phyloP scores from a whole-genome alignment of 2,329 filamentous ascomycete genomes.

The Botrytis fabae region DNA sequence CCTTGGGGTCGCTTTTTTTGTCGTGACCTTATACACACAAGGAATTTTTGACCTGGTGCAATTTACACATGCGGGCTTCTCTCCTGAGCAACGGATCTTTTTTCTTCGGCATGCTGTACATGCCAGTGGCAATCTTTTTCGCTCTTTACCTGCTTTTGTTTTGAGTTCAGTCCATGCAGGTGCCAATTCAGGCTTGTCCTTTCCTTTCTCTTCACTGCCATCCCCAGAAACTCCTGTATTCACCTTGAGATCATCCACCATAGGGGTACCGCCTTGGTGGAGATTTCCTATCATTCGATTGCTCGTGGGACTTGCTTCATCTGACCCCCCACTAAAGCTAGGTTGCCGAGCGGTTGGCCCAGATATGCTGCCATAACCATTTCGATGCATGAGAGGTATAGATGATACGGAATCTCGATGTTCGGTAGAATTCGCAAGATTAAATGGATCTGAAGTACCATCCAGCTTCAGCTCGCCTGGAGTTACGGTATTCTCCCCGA shows the following conservation, averaged over 20 bases:
- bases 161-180: constrained; percentile 81
- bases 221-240: constrained; percentile 50
- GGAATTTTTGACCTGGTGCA: constrained; percentile 89
- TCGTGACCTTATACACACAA: constrained; percentile 96
- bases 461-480: constrained; percentile 39
- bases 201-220: constrained; percentile 56
- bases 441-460: constrained; percentile 32
- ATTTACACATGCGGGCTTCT: constrained; percentile 97
- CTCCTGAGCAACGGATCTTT: constrained; percentile 96
- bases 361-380: constrained; percentile 32
- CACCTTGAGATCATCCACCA: constrained; percentile 58
- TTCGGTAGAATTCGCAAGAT: constrained; percentile 30
- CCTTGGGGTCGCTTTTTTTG: constrained; percentile 86
- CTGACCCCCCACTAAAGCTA: constrained; percentile 39
- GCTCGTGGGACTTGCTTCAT: constrained; percentile 39
- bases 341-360: constrained; percentile 28
- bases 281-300: constrained; percentile 30
- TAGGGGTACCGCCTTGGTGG: constrained; percentile 33
- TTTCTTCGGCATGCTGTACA: constrained; percentile 96
- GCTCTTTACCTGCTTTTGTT: constrained; percentile 91
- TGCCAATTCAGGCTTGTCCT: constrained; percentile 58
- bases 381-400: constrained; percentile 30
- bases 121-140: constrained; percentile 86
- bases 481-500: constrained; percentile 45
- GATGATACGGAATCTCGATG: constrained; percentile 34